Evolutionary conservation across 1,139 yeast genomes (phyloP).

Genomic region (Diutina neorugosa): DNA sequence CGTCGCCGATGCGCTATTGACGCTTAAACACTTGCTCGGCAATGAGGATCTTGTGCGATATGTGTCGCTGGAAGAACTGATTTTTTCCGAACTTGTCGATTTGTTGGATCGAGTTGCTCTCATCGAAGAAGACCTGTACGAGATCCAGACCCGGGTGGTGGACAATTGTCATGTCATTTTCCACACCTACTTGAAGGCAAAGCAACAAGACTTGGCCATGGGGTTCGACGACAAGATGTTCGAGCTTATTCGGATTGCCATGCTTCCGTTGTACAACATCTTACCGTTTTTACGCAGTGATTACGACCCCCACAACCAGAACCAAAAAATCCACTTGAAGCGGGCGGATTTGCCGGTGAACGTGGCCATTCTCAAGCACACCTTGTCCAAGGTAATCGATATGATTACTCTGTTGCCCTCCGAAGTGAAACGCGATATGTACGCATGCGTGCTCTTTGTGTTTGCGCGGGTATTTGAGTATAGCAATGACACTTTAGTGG

Average conservation of each 20-base stretch:
- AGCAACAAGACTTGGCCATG: slow-evolving; percentile 22
- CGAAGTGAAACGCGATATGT: slow-evolving; percentile 56
- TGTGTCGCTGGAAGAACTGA: slow-evolving; percentile 46
- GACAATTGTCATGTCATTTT: slow-evolving; percentile 44
- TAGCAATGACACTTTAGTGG: slow-evolving; percentile 32
- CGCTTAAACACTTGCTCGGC: slow-evolving; percentile 46
- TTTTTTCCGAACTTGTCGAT: slow-evolving; percentile 68
- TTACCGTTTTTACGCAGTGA: slow-evolving; percentile 50
- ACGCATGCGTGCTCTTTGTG: slow-evolving; percentile 55
- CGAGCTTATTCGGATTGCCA: slow-evolving; percentile 64
- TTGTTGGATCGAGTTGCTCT: slow-evolving; percentile 62
- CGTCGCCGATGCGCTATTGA: slow-evolving; percentile 33
- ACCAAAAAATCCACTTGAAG: slow-evolving; percentile 17
- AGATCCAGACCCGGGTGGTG: slow-evolving; percentile 40
- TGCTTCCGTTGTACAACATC: slow-evolving; percentile 48
- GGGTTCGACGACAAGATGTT: slow-evolving; percentile 67
- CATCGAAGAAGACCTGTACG: slow-evolving; percentile 36
- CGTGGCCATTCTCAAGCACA: slow-evolving; percentile 34
- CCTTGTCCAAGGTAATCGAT: slow-evolving; percentile 43
- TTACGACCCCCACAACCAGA: slow-evolving; percentile 23
- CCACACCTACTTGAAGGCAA: slow-evolving; percentile 14
- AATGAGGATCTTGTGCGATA: slow-evolving; percentile 47
- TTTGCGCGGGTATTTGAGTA: slow-evolving; percentile 49
- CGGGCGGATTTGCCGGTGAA: slow-evolving; percentile 24
- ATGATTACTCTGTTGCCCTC: slow-evolving; percentile 53